Base-by-base conservation (phyloP, 2,329 filamentous ascomycete genomes). In the Acarospora socialis region DNA sequence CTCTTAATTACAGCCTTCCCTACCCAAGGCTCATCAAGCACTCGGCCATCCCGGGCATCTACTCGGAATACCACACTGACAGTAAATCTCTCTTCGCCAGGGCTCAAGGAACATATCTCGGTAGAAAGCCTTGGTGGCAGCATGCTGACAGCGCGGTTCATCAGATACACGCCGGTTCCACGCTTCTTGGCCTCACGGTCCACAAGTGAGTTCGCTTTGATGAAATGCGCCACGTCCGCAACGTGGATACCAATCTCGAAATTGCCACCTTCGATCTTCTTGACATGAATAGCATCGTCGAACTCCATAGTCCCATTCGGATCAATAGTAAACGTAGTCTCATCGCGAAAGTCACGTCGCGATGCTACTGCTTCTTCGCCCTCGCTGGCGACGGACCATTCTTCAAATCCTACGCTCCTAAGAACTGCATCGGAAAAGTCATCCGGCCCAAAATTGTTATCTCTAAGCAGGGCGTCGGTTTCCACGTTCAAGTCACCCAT, bases 401-500 rank as follows among this genome's bases (percentile, higher is more conserved):
- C 81, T 42, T 92, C 82, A 44, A 84, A 78, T 22, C 82, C 82
- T 42, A 95, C 81, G 51, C 82, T 95, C 54, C 87, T 84, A 42
- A 92, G 63, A 29, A 98, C 90, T 34, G 90, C 87, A 49, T 98
- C 90, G 4, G 87, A 92, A 56, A 98, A 98, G 43, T 95, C 90
- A 49, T 98, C 90, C 0, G 86, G 86, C 9, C 81, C 81, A 52
- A 98, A 98, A 64, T 98, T 98, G 70, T 98, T 98, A 63, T 98
- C 90, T 39, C 90, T 79, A 31, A 98, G 72, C 35, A 98, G 72
- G 36, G 90, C 90, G 61, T 98, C 90, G 2, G 90, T 98, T 61
- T 98, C 90, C 36, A 98, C 87, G 62, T 86, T 93, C 45, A 93
- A 69, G 53, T 98, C 84, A 44, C 90, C 90, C 81, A 95, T 95